Percentiles rank a stretch among this genome's conserved stretches.
These are phyloP conservation scores for Cucumis cinereus DNA, from an alignment of 306 rosid genomes.

Conservation along the genomic window DNA sequence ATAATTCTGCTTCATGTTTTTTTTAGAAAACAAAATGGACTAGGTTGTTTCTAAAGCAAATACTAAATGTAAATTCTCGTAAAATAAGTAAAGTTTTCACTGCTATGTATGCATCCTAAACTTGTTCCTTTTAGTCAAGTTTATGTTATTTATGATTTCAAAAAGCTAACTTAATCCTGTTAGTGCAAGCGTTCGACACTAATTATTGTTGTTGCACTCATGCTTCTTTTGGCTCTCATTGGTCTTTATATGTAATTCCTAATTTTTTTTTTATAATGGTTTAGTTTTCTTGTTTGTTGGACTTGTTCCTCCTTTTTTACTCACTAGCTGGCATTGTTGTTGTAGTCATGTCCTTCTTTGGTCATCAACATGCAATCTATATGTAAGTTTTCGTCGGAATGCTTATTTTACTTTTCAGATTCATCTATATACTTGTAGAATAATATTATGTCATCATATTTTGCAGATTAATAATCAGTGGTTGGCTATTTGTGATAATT, in stretches of 20 bases:
- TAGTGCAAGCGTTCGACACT: constrained; percentile 52
- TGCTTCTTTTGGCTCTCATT: constrained; percentile 69
- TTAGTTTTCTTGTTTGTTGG: not conserved
- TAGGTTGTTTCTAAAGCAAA: no score
- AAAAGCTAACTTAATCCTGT: constrained; percentile 22
- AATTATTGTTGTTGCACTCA: constrained; percentile 63
- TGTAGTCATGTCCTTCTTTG: constrained; percentile 69
- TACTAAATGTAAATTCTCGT: constrained; percentile 56
- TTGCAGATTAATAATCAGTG: constrained; percentile 81
- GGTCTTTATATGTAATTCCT: constrained; percentile 55
- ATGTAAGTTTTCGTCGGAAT: constrained; percentile 38
- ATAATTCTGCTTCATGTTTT: no score
- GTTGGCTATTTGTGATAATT: constrained; percentile 84
- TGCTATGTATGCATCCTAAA: constrained; percentile 48
- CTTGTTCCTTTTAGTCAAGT: constrained; percentile 5
- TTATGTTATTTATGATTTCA: not conserved
- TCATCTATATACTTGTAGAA: not conserved
- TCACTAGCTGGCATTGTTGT: constrained; percentile 16
- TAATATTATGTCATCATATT: constrained; percentile 17
- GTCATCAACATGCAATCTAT: constrained; percentile 76
- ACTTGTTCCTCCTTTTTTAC: constrained; percentile 9
- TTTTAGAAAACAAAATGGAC: no score
- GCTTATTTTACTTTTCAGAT: not conserved
- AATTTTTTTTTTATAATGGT: not conserved
- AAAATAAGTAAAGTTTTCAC: constrained; percentile 53